These are phyloP conservation scores for Candida hungchunana DNA, from an alignment of 805 yeast species.

Conservation along the genomic window DNA sequence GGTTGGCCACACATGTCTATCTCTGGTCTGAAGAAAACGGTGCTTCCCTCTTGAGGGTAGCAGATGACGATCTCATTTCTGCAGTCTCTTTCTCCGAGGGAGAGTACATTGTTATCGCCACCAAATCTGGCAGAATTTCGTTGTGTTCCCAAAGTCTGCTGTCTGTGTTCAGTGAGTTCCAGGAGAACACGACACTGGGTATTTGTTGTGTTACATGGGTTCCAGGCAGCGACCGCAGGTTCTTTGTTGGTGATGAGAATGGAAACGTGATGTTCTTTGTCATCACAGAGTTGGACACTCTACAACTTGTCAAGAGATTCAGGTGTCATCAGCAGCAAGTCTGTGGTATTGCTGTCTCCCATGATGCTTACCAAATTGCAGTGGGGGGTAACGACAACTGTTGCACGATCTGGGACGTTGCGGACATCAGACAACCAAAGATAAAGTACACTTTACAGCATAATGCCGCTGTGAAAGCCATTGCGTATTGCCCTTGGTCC, in stretches of 20 bases:
- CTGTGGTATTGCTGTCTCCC: slow-evolving; percentile 62
- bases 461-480: slow-evolving; percentile 83
- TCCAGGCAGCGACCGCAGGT: slow-evolving; percentile 31
- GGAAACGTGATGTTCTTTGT: slow-evolving; percentile 52
- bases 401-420: slow-evolving; percentile 73
- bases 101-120: slow-evolving; percentile 49
- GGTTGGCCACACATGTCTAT: slow-evolving; percentile 53
- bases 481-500: slow-evolving; percentile 91
- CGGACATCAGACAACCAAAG: slow-evolving; percentile 36
- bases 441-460: slow-evolving; percentile 54
- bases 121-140: slow-evolving; percentile 50
- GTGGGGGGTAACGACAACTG: slow-evolving; percentile 83
- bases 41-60: slow-evolving; percentile 39
- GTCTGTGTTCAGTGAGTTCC: slow-evolving; percentile 15
- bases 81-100: slow-evolving; percentile 53
- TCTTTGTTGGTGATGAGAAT: slow-evolving; percentile 60
- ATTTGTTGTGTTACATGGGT: slow-evolving; percentile 63
- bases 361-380: slow-evolving; percentile 54
- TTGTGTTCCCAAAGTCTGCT: slow-evolving; percentile 36
- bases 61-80: slow-evolving; percentile 42
- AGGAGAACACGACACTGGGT: slow-evolving; percentile 32
- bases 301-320: slow-evolving; percentile 29
- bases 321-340: slow-evolving; percentile 54
- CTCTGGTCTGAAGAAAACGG: slow-evolving; percentile 57
- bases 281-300: slow-evolving; percentile 9